Conservation (phyloP, 208 protist genomes). For the Tritrichomonas musculus region DNA sequence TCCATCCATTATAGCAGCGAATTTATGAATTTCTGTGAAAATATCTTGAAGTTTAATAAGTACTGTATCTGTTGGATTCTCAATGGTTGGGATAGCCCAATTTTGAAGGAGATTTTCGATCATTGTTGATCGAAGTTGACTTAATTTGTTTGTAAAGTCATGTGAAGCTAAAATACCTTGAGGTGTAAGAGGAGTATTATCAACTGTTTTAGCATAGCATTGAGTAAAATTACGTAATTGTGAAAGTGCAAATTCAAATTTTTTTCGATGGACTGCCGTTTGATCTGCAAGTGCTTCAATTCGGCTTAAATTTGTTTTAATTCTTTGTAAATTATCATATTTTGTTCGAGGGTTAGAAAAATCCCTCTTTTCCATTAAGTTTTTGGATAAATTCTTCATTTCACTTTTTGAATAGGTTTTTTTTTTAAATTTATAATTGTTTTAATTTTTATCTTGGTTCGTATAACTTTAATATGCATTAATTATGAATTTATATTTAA, state of each 20-base stretch:
- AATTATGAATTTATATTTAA: no score
- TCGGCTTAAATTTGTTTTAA: not conserved
- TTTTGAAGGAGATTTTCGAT: not conserved
- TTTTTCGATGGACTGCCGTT: conserved; percentile 25
- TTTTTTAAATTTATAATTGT: no score
- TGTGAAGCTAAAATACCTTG: not conserved
- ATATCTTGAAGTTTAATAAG: not conserved
- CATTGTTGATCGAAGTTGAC: not conserved
- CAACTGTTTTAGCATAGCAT: not conserved
- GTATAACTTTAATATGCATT: no score
- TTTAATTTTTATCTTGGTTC: no score
- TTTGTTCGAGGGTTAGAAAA: no score
- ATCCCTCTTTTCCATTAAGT: no score
- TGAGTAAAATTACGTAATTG: not conserved
- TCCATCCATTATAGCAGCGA: no score
- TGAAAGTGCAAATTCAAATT: not conserved
- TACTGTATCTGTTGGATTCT: not conserved
- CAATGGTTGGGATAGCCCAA: not conserved
- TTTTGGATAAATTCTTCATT: no score
- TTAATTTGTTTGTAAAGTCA: not conserved
- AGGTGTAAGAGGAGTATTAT: not conserved
- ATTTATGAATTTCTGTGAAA: not conserved
- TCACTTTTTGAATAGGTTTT: no score
- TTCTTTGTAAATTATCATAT: no score
- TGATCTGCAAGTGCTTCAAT: not conserved